Evolutionary conservation across 352 stramenopile genomes (phyloP).

Genomic region (Heterotrichella gracilis): DNA sequence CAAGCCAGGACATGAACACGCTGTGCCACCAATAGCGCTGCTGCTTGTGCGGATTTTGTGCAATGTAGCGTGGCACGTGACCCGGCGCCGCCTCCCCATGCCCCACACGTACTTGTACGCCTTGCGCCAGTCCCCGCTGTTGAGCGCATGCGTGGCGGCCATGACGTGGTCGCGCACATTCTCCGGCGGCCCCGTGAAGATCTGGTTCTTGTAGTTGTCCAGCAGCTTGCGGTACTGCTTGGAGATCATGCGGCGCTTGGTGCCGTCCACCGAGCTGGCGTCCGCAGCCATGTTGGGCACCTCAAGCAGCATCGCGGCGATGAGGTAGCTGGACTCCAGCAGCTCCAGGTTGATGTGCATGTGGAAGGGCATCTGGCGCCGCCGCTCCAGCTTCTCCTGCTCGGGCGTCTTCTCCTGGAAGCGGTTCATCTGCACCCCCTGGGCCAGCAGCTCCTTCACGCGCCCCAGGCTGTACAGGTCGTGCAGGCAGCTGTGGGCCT

Average conservation of each 20-base stretch:
- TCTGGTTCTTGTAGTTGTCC: slow-evolving; percentile 45
- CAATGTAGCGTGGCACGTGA: slow-evolving; percentile 20
- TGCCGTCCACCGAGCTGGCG: slow-evolving; percentile 14
- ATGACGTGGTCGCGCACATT: slow-evolving; percentile 86
- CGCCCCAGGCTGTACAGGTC: slow-evolving; percentile 63
- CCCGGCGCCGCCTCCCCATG: background rate
- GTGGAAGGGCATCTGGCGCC: slow-evolving; percentile 81
- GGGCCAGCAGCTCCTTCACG: slow-evolving; percentile 63
- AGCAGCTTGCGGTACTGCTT: slow-evolving; percentile 24
- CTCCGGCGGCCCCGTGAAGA: slow-evolving; percentile 83
- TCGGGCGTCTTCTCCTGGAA: slow-evolving; percentile 64
- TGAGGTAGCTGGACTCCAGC: slow-evolving; percentile 80
- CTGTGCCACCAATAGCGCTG: no score
- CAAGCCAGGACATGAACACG: no score
- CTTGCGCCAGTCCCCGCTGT: slow-evolving; percentile 68
- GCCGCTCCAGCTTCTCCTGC: slow-evolving; percentile 76
- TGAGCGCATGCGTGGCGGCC: slow-evolving; percentile 55
- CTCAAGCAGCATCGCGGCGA: slow-evolving; percentile 87
- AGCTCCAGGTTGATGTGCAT: slow-evolving; percentile 97
- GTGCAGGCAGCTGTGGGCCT: slow-evolving; percentile 73
- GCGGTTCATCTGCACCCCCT: slow-evolving; percentile 29
- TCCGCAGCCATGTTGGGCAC: slow-evolving; percentile 72
- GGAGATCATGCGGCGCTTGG: slow-evolving; percentile 12
- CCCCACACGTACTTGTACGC: slow-evolving; percentile 15
- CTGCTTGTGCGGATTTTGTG: no score